A percentile compares a stretch with the other conserved stretches of the same genome.
Conservation (phyloP, 352 stramenopile genomes). For the Phytophthora brassicae region DNA sequence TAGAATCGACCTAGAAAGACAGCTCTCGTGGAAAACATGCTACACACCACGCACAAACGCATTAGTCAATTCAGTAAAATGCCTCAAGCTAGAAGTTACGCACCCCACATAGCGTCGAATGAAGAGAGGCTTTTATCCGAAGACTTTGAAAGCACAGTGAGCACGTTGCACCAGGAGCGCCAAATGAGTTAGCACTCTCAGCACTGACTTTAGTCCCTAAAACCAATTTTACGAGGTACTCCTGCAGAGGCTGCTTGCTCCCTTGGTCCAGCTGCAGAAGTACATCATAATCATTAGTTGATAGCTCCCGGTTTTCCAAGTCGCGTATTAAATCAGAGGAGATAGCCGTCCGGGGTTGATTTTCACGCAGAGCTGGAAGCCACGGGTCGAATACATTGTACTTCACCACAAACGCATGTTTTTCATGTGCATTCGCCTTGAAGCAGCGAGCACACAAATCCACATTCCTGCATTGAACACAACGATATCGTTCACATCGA, state of each 20-base stretch:
- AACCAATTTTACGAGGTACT: slow-evolving; percentile 65
- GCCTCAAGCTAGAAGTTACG: slow-evolving; percentile 3
- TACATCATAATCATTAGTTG: slow-evolving; percentile 84
- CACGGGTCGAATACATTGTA: slow-evolving; percentile 59
- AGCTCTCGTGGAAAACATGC: slow-evolving; percentile 83
- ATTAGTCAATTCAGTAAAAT: neutral
- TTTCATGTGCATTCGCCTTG: slow-evolving; percentile 61
- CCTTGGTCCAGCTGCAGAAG: slow-evolving; percentile 67
- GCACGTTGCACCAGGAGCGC: slow-evolving; percentile 39
- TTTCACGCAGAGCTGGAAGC: slow-evolving; percentile 49
- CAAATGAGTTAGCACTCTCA: slow-evolving; percentile 54
- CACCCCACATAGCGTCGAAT: slow-evolving; percentile 57
- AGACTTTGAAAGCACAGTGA: slow-evolving; percentile 65
- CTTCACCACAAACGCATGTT: slow-evolving; percentile 77
- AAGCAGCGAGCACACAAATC: slow-evolving; percentile 80
- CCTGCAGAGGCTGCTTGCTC: slow-evolving; percentile 65
- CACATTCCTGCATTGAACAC: slow-evolving; percentile 75
- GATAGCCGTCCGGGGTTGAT: slow-evolving; percentile 25
- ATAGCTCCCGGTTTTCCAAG: slow-evolving; percentile 72
- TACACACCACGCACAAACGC: slow-evolving; percentile 17
- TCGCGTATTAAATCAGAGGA: slow-evolving; percentile 52
- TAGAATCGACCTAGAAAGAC: slow-evolving; percentile 65
- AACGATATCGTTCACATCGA: slow-evolving; percentile 77
- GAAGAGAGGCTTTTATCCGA: slow-evolving; percentile 56
- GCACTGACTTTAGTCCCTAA: slow-evolving; percentile 44